Conservation (phyloP, 108 stramenopile genomes). For the Conticribra weissflogii region DNA sequence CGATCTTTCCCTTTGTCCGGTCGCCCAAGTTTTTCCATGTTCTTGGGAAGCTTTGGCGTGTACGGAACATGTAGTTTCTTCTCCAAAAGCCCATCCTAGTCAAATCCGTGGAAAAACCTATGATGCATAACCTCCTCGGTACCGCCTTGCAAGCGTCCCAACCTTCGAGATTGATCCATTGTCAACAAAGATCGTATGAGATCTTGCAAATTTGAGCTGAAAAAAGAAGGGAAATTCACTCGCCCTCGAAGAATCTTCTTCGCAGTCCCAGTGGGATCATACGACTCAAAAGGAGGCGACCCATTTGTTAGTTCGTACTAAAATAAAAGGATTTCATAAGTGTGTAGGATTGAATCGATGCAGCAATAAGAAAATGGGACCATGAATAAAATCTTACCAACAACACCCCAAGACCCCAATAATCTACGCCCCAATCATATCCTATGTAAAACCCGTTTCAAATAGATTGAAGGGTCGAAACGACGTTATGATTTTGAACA, state of each 20-base stretch:
- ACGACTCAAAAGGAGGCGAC: constrained; percentile 70
- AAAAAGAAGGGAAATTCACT: constrained; percentile 52
- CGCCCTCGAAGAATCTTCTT: constrained; percentile 77
- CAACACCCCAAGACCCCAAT: constrained; percentile 73
- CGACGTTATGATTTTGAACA: neutral
- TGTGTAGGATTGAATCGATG: constrained; percentile 23
- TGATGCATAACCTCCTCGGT: constrained; percentile 62
- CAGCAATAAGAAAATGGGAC: neutral
- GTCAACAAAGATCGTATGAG: constrained; percentile 61
- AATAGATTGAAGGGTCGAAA: neutral
- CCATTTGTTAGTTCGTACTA: constrained; percentile 86
- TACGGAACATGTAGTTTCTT: constrained; percentile 83
- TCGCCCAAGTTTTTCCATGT: constrained; percentile 16
- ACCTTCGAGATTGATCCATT: constrained; percentile 53
- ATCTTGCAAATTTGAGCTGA: constrained; percentile 48
- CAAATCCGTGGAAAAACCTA: constrained; percentile 78
- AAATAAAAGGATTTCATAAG: constrained; percentile 57
- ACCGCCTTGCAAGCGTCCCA: constrained; percentile 67
- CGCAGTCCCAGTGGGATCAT: constrained; percentile 83
- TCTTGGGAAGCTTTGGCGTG: constrained; percentile 64
- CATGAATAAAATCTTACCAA: constrained; percentile 14
- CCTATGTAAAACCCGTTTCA: constrained; percentile 57
- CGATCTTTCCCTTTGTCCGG: constrained; percentile 11
- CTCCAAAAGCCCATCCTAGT: constrained; percentile 64
- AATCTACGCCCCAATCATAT: constrained; percentile 74